Percentiles rank a stretch among this genome's conserved stretches.
phyloP scores from a whole-genome alignment of 1,284 basidiomycete genomes.

The Laetiporus sulphureus region DNA sequence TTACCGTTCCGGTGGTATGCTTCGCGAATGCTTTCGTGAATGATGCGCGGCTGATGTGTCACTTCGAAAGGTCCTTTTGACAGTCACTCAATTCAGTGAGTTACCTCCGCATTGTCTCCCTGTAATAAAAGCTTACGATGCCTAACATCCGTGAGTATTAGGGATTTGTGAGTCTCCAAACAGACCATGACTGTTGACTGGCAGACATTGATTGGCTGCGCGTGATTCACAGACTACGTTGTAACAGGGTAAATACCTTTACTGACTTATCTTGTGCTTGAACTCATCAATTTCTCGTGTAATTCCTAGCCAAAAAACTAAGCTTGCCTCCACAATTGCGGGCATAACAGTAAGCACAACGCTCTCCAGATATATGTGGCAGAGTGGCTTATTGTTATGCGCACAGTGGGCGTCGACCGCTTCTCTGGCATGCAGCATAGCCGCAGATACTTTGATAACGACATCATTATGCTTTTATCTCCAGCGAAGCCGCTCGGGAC shows the following conservation, averaged over 20 bases:
- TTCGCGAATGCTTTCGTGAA: too few species aligned
- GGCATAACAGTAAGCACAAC: conserved; percentile 3
- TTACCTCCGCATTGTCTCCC: background rate
- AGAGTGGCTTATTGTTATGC: background rate
- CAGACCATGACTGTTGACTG: too few species aligned
- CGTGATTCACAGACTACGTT: too few species aligned
- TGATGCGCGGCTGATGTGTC: too few species aligned
- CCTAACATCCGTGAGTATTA: too few species aligned
- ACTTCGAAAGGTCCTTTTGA: background rate
- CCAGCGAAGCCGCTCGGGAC: conserved; percentile 3
- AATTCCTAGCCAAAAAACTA: background rate
- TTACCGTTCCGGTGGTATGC: background rate
- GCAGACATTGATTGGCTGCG: too few species aligned
- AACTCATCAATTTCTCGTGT: too few species aligned
- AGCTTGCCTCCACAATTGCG: conserved; percentile 2
- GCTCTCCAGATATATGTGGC: background rate
- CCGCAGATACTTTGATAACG: conserved; percentile 4
- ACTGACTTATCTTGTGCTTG: too few species aligned
- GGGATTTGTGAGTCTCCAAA: too few species aligned
- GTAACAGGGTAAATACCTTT: too few species aligned
- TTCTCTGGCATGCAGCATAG: conserved; percentile 6
- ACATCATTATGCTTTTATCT: conserved; percentile 2
- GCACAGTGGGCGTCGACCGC: conserved; percentile 5
- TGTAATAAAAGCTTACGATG: background rate
- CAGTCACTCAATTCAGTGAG: conserved; percentile 2